Evolutionary conservation across 176 grass and related monocot genomes (phyloP).

Genomic region (Aegilops bicornis): DNA sequence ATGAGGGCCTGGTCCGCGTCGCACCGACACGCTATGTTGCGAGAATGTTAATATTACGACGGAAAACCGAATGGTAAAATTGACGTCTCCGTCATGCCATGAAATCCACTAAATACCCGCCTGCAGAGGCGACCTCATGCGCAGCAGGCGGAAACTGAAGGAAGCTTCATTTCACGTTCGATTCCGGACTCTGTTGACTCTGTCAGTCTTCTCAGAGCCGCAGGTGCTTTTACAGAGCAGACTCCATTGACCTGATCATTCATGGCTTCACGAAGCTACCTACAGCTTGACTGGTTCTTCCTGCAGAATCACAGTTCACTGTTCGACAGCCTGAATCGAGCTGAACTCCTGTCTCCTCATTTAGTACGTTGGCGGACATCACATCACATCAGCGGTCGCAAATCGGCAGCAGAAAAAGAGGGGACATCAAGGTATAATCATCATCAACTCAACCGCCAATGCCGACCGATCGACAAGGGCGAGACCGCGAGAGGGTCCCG

Average conservation of each 20-base stretch:
- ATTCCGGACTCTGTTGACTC: neutral
- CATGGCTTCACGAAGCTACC: no score
- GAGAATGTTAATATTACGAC: neutral
- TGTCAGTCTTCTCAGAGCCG: neutral
- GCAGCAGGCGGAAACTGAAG: neutral
- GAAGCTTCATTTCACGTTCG: neutral
- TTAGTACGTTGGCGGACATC: neutral
- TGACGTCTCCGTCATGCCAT: no score
- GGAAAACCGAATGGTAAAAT: no score
- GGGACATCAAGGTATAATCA: neutral
- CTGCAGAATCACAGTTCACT: neutral
- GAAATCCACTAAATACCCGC: neutral
- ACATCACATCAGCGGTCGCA: neutral
- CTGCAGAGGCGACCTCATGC: neutral
- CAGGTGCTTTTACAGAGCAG: neutral
- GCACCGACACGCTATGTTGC: neutral
- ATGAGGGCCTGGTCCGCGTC: no score
- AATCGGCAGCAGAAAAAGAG: neutral
- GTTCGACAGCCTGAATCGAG: neutral
- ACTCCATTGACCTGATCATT: neutral
- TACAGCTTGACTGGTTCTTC: neutral
- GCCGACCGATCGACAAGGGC: neutral
- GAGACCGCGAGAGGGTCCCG: neutral
- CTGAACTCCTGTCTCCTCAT: neutral
- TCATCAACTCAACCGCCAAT: neutral